Base-by-base conservation (phyloP, 306 rosid species). In the Cercis canadensis region DNA sequence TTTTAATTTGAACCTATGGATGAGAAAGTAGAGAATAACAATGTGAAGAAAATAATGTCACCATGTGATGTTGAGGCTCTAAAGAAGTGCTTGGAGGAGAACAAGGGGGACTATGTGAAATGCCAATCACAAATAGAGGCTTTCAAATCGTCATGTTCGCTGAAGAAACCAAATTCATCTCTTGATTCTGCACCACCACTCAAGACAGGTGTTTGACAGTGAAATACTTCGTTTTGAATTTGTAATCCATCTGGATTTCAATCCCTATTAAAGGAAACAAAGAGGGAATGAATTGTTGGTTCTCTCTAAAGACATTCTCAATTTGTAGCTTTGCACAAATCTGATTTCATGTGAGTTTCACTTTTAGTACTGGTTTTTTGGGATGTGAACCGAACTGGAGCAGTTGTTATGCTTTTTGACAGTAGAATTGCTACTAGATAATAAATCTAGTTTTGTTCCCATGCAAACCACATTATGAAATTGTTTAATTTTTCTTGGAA, bases 51-150 rank as follows among this genome's bases (percentile, higher is more conserved):
- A 78, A 85, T 11, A 65, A 61, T 18, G 64, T 78, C 92, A 34
- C 46, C 92, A 8, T 93, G 97, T 70, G 91, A 92, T 59, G 90
- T 90, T 63, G 92, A 88, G 68, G 97, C 98, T 59, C 81, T 93
- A 12, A 85, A 72, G 78, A 93, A 87, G 67, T 93, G 98, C 52
- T 81, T 93, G 90, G 97, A 90, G 76, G 97, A 90, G 80, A 90
- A 84, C 78, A 88, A 88, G 4, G 97, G 97, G 5, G 92, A 90
- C 75, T 82, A 88, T 60, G 74, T 81, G 74, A 93, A 93, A 84
- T 90, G 98, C 64, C 92, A 85, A 53, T 67, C 88, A 4, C 96
- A 93, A 8, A 90, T 93, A 16, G 92, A 88, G 51, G 96, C 97
- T 64, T 93, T 90, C 58, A 89, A 79, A 73, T 82, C 86, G 13